Evolutionary conservation across 192 early-diverging fungal genomes (phyloP), one percentile per base, ranked within the genome.

Genomic region (Umbelopsis ramanniana): DNA sequence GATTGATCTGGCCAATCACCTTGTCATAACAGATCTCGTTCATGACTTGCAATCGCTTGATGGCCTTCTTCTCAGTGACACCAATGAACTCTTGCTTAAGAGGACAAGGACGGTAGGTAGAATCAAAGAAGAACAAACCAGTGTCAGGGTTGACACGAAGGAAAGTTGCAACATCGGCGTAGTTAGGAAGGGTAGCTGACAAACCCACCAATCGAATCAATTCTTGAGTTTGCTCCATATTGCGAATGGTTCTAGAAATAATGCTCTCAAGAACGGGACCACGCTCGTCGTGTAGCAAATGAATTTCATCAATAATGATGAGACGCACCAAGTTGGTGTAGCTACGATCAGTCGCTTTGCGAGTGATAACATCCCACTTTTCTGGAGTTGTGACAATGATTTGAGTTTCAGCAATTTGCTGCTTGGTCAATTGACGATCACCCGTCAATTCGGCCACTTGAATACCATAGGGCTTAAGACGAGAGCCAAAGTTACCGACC

Each of bases 341-440:
- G 33, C 57, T 63, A 14, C 57, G 57, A 63, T 63, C 97, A 19
- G 90, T 93, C 46, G 90, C 86, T 79, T 99, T 99, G 70, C 98
- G 89, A 22, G 98, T 99, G 11, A 99, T 95, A 12, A 98, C 98
- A 83, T 99, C 98, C 98, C 98, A 99, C 68, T 98, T 99, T 78
- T 99, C 98, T 0, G 98, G 98, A 0, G 98, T 99, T 7, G 97
- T 98, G 29, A 99, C 97, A 80, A 99, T 95, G 73, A 99, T 96
- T 79, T 99, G 96, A 3, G 97, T 99, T 22, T 87, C 89, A 29
- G 83, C 85, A 29, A 99, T 93, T 81, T 99, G 97, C 3, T 93
- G 84, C 74, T 96, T 97, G 10, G 98, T 98, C 71, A 99, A 82
- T 78, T 98, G 97, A 94, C 98, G 98, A 81, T 99, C 97, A 68